phyloP scores from a whole-genome alignment of 31 red algal genomes.

The Odonthalia washingtoniensis region DNA sequence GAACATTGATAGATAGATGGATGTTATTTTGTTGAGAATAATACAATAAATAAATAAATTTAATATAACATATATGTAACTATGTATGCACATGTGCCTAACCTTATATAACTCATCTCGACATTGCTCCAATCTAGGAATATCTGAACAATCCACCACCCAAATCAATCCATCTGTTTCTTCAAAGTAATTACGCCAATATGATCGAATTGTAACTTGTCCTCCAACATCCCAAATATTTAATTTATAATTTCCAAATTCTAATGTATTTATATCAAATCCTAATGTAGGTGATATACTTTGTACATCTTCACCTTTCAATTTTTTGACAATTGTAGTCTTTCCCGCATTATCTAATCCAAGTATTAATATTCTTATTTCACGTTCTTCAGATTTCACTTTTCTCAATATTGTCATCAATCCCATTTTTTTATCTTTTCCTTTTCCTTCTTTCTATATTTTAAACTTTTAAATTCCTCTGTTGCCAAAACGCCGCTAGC shows the following conservation, averaged over 20 bases:
- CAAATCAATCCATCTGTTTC: conserved; percentile 96
- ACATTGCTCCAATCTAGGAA: conserved; percentile 61
- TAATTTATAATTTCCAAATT: conserved; percentile 69
- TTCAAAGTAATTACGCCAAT: conserved; percentile 99
- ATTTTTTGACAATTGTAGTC: conserved; percentile 83
- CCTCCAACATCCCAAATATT: conserved; percentile 99
- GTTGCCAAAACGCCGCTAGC: too few relatives aligned
- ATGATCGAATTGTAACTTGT: conserved; percentile 92
- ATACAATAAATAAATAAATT: conserved; percentile 37
- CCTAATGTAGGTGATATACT: conserved; percentile 91
- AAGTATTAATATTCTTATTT: conserved; percentile 93
- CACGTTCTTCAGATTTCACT: conserved; percentile 74
- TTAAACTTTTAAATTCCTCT: too few relatives aligned
- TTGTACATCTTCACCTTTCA: conserved; percentile 83
- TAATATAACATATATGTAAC: too few relatives aligned
- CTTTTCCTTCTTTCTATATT: too few relatives aligned
- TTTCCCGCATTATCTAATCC: conserved; percentile 98
- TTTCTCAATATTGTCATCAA: conserved; percentile 94
- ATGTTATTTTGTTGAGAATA: background rate
- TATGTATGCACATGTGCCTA: too few relatives aligned
- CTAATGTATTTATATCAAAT: conserved; percentile 87
- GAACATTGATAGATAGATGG: too few relatives aligned
- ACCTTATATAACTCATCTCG: conserved; percentile 68
- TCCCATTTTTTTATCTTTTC: too few relatives aligned
- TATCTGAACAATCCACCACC: conserved; percentile 95